Evolutionary conservation across 2,329 filamentous ascomycete genomes (phyloP).

Genomic region (Penicillium sp.): DNA sequence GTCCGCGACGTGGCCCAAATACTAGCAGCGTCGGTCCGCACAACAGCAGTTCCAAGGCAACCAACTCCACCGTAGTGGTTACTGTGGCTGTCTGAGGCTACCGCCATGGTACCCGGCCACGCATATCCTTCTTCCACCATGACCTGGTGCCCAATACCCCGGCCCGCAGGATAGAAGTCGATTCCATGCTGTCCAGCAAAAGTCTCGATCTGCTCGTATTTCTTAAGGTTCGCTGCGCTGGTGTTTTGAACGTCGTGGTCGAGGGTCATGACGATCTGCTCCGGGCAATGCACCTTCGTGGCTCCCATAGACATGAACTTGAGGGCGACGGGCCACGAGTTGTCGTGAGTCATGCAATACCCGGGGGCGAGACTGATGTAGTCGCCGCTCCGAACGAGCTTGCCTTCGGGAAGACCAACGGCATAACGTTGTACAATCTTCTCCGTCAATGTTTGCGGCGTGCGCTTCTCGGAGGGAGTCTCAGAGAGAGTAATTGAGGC

Average conservation of each 20-base stretch:
- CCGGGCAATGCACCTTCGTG: slow-evolving; percentile 66
- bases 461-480: background rate
- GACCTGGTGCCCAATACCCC: slow-evolving; percentile 81
- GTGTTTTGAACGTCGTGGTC: slow-evolving; percentile 91
- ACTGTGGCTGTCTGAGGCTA: slow-evolving; percentile 69
- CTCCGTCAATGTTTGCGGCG: slow-evolving; percentile 79
- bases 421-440: slow-evolving; percentile 87
- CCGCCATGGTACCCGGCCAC: slow-evolving; percentile 82
- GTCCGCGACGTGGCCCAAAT: slow-evolving; percentile 82
- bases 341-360: slow-evolving; percentile 84
- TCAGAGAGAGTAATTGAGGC: background rate
- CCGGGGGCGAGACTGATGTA: slow-evolving; percentile 75
- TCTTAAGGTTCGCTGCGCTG: slow-evolving; percentile 72
- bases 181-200: slow-evolving; percentile 79
- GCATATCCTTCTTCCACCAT: slow-evolving; percentile 75
- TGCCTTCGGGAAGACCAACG: slow-evolving; percentile 71
- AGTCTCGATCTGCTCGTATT: slow-evolving; percentile 76
- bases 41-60: slow-evolving; percentile 75
- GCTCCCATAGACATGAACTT: slow-evolving; percentile 86
- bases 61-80: slow-evolving; percentile 84
- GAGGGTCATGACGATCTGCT: slow-evolving; percentile 77
- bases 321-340: slow-evolving; percentile 70
- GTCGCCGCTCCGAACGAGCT: slow-evolving; percentile 75
- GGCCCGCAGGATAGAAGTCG: slow-evolving; percentile 72
- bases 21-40: slow-evolving; percentile 80